phyloP scores from a whole-genome alignment of 2,329 filamentous ascomycete species.

The Xylaria multiplex region DNA sequence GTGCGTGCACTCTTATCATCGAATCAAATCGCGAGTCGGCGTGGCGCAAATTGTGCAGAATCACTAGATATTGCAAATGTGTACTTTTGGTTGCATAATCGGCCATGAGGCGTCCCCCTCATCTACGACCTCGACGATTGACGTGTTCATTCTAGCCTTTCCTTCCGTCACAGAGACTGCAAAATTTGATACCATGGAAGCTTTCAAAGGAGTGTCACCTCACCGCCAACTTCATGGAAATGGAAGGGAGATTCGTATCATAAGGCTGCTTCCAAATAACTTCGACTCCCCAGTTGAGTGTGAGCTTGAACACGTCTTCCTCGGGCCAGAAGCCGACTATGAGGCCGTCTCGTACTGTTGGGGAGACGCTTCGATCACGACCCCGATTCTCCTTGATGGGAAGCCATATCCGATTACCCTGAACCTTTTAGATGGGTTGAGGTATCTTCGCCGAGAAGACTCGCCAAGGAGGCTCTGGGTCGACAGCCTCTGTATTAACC shows the following conservation, averaged over 20 bases:
- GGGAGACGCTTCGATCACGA: conserved; percentile 36
- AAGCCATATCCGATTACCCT: conserved; percentile 33
- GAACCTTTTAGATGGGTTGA: conserved; percentile 30
- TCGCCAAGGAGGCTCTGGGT: conserved; percentile 36
- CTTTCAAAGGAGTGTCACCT: conserved; percentile 34
- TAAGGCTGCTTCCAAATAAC: conserved; percentile 27
- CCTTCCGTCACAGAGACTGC: not conserved
- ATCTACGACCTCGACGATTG: not conserved
- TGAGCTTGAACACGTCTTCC: conserved; percentile 31
- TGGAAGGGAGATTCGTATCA: conserved; percentile 34
- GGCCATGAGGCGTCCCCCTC: not conserved
- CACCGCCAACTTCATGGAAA: conserved; percentile 32
- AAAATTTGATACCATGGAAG: conserved; percentile 25
- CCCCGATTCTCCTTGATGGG: conserved; percentile 32
- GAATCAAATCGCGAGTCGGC: conserved; percentile 1
- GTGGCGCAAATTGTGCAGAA: not conserved
- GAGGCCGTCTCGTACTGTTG: conserved; percentile 39
- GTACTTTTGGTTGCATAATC: not conserved
- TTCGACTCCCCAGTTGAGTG: conserved; percentile 36
- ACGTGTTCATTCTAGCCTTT: not conserved
- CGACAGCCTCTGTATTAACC: conserved; percentile 40
- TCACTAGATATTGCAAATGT: conserved; percentile 3
- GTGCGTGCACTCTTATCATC: not conserved
- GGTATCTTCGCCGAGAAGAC: conserved; percentile 29
- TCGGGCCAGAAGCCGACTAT: conserved; percentile 28